Evolutionary conservation across 2,329 filamentous ascomycete genomes (phyloP), one percentile per base, ranked within the genome.

Genomic region (Mollisiaceae sp.): DNA sequence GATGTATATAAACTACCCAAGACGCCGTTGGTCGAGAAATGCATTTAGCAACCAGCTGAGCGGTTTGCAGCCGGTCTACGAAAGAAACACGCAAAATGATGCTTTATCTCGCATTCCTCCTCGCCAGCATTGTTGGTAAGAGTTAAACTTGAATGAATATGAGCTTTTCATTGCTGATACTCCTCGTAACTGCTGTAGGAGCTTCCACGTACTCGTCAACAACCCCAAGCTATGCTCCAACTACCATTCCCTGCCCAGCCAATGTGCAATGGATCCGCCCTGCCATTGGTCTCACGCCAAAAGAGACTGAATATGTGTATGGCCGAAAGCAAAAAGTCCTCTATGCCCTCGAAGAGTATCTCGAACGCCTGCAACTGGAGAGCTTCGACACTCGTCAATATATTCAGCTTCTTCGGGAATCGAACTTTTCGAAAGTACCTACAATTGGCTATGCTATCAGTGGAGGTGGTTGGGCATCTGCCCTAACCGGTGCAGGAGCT

Each of bases 401-500:
- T 24, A 24, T 62, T 24, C 8, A 43, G 15, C 27, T 39, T 27
- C 38, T 66, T 22, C 5, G 47, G 2, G 12, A 47, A 20, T 64
- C 41, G 4, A 60, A 68, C 58, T 65, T 60, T 47, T 39, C 43
- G 4, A 18, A 66, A 20, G 66, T 68, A 11, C 67, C 67, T 3
- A 67, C 58, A 2, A 27, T 69, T 9, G 52, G 60, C 12, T 24
- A 65, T 12, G 67, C 62, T 15, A 69, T 69, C 14, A 65, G 62
- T 36, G 67, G 67, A 35, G 67, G 67, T 39, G 67, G 67, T 38
- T 69, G 47, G n/a, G 32, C 39, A 8, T 67, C 67, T 14, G 56
- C 57, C 8, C 62, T 57, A 24, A 67, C 65, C 27, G 67, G 67
- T 15, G 61, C 63, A 32, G 65, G 47, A 36, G 60, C 36, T 11